A percentile compares a stretch with the other conserved stretches of the same genome.
phyloP scores from a whole-genome alignment of 352 stramenopile species.

The Globisporangium rhizosaccharum region DNA sequence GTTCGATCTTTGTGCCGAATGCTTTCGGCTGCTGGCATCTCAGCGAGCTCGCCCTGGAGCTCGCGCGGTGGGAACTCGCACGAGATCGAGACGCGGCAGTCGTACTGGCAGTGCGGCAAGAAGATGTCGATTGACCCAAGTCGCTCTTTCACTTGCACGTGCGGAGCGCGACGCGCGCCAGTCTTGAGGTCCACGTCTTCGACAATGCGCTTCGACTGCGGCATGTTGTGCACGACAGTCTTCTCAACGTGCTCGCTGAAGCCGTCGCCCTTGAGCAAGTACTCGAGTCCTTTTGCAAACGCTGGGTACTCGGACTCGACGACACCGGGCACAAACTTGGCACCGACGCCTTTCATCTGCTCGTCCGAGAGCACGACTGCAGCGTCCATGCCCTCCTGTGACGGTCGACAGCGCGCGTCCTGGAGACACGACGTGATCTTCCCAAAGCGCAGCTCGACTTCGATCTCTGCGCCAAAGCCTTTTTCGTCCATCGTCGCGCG shows the following conservation, averaged over 20 bases:
- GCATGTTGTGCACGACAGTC: conserved; percentile 75
- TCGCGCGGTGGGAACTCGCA: conserved; percentile 67
- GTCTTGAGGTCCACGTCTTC: conserved; percentile 66
- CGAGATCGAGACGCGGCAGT: conserved; percentile 81
- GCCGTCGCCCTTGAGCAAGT: conserved; percentile 61
- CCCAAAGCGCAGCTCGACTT: conserved; percentile 81
- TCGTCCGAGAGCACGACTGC: conserved; percentile 65
- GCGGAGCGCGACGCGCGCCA: conserved; percentile 32
- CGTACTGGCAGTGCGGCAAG: conserved; percentile 79
- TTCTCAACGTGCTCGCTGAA: conserved; percentile 76
- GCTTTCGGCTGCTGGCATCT: conserved; percentile 64
- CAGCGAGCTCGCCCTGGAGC: conserved; percentile 48
- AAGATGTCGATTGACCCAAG: conserved; percentile 85
- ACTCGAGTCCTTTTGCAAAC: conserved; percentile 60
- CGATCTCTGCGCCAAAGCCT: conserved; percentile 67
- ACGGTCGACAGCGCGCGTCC: conserved; percentile 66
- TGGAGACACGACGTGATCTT: conserved; percentile 76
- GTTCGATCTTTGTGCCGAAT: conserved; percentile 74
- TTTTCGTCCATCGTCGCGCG: conserved; percentile 71
- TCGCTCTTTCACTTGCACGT: conserved; percentile 77
- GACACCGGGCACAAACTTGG: conserved; percentile 80
- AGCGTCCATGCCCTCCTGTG: conserved; percentile 62
- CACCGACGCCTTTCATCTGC: conserved; percentile 72
- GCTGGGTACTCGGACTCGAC: conserved; percentile 58
- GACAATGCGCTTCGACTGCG: conserved; percentile 69